Evolutionary conservation across 2,329 filamentous ascomycete species (phyloP), one percentile per base, ranked within the genome.

Genomic region (Aspergillus pseudoterreus): DNA sequence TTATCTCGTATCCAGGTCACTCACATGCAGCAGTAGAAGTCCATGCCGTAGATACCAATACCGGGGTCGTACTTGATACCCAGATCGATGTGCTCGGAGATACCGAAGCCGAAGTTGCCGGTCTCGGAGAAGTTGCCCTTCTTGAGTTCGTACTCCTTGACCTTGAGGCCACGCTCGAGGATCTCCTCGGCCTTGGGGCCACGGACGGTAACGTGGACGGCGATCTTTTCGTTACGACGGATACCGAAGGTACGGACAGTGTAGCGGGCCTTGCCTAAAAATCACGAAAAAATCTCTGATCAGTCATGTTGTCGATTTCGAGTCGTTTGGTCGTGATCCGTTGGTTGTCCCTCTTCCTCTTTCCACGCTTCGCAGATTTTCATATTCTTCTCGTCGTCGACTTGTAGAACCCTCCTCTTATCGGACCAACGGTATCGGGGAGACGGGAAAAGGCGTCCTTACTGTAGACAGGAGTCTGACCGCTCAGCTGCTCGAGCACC

Each of bases 221-320:
- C 82, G 74, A 99, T 99, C 89, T 96, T 97, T 80, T 99, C 94
- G 88, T 99, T 99, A 91, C 94, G 92, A 78, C 94, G 92, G 86
- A 99, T 99, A 87, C 94, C 94, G 81, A 99, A 99, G 75, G 92
- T 97, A 83, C 94, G 92, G 85, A 99, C 94, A 69, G 94, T 99
- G 87, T 97, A 99, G 75, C 94, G 90, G 78, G 94, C 94, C 89
- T 99, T 99, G 91, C 88, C 89, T 92, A 71, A 68, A 50, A 45
- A 53, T 52, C 52, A 46, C 38, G 58, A 50, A 61, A 62, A 50
- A 47, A 54, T 54, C 43, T 53, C 55, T 43, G 43, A 55, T 63
- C 55, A 62, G 61, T 43, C 45, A 53, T 39, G 19, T 11, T 36
- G 21, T 24, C 41, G 41, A 33, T 15, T 42, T 49, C 41, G 22